phyloP scores from a whole-genome alignment of 2,329 filamentous ascomycete species.

The Diaporthe ilicicola region DNA sequence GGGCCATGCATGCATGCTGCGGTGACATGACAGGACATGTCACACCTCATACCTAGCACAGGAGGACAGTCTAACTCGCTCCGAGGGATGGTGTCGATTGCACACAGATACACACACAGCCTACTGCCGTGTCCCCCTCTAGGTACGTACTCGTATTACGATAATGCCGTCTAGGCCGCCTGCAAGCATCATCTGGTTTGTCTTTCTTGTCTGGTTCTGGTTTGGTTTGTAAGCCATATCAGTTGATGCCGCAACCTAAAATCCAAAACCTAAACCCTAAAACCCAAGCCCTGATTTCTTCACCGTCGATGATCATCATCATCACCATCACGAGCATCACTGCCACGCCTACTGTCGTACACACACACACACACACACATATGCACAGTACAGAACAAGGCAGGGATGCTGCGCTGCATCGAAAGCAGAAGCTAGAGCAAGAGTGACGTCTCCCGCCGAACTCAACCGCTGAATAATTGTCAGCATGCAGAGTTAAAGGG shows the following conservation, averaged over 20 bases:
- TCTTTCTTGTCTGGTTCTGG: too few relatives aligned
- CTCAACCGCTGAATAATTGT: constrained; percentile 13
- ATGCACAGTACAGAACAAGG: neutral
- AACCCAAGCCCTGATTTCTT: constrained; percentile 2
- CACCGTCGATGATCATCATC: neutral
- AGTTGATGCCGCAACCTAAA: constrained; percentile 6
- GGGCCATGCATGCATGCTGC: constrained; percentile 15
- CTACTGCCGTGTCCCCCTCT: too few relatives aligned
- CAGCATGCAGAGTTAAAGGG: constrained; percentile 10
- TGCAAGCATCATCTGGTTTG: too few relatives aligned
- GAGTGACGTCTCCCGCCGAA: neutral
- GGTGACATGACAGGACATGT: constrained; percentile 1
- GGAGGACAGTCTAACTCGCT: neutral
- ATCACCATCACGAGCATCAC: neutral
- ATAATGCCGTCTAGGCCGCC: too few relatives aligned
- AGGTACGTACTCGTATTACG: too few relatives aligned
- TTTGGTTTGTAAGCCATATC: neutral
- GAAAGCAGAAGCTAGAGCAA: neutral
- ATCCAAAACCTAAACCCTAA: neutral
- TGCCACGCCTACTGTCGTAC: neutral
- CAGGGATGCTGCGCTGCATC: neutral
- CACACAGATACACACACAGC: too few relatives aligned
- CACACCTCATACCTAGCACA: neutral
- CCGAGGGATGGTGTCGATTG: neutral
- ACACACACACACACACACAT: neutral